Conservation (phyloP, 129 eudicot species). For the Cynara cardunculus region DNA sequence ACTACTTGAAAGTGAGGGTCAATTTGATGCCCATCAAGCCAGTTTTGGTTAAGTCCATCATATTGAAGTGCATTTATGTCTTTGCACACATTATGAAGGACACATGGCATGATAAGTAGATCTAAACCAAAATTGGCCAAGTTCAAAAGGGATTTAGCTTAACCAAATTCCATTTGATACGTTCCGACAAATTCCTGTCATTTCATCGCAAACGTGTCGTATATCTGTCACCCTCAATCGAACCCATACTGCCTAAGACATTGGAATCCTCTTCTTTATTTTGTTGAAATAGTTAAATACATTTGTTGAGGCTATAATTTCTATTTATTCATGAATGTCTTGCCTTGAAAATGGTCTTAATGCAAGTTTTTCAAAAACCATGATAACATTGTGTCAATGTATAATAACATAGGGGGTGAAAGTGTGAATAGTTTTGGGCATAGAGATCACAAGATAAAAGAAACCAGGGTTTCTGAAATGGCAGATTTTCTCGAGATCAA, state of each 20-base stretch:
- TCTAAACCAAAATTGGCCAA: background rate
- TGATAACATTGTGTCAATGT: background rate
- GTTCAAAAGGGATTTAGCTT: background rate
- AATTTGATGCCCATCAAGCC: background rate
- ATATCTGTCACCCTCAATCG: background rate
- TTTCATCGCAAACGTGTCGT: background rate
- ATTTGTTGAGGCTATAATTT: background rate
- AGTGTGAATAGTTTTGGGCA: background rate
- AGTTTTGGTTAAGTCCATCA: too few species aligned
- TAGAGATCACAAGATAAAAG: background rate
- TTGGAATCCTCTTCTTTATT: background rate
- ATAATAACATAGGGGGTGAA: background rate
- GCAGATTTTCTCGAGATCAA: background rate
- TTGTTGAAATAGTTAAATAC: background rate
- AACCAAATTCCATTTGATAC: background rate
- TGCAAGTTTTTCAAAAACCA: background rate
- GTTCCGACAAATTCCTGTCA: background rate
- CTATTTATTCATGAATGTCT: background rate
- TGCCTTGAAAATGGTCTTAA: background rate
- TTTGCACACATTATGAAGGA: background rate
- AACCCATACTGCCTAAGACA: background rate
- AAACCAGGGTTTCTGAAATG: background rate
- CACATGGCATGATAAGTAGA: background rate
- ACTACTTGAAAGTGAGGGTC: background rate
- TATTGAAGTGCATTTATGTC: background rate